Conservation (phyloP, 2,329 filamentous ascomycete species). For the Ophiostoma piceae region DNA sequence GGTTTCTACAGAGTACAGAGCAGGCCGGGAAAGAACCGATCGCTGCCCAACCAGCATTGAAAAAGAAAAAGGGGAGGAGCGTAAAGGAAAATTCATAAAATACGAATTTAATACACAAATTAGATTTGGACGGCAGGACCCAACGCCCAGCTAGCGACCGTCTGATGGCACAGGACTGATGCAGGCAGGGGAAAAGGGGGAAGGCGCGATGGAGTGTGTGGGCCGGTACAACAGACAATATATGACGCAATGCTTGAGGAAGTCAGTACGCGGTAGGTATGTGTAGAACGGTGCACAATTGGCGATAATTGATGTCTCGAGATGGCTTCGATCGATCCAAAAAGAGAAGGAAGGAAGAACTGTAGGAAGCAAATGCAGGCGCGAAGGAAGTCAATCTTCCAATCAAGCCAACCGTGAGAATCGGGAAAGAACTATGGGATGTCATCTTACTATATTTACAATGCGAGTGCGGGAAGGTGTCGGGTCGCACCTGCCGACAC, state of each 20-base stretch:
- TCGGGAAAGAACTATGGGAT: neutral
- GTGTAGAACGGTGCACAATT: neutral
- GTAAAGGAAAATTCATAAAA: neutral
- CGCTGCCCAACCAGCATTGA: neutral
- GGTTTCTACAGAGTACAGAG: neutral
- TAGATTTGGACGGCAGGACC: neutral
- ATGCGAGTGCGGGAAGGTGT: neutral
- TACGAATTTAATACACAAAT: neutral
- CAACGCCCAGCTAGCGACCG: neutral
- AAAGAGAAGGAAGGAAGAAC: neutral
- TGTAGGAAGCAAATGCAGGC: neutral
- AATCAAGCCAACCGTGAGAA: neutral
- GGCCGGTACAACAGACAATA: constrained; percentile 19
- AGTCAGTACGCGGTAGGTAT: neutral
- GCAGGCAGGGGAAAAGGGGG: constrained; percentile 21
- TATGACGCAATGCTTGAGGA: constrained; percentile 22
- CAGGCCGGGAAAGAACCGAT: neutral
- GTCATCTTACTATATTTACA: neutral
- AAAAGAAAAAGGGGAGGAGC: neutral
- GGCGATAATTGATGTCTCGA: neutral
- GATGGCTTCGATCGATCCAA: neutral
- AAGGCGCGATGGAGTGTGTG: constrained; percentile 16
- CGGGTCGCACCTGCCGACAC: constrained; percentile 18
- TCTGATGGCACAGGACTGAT: neutral
- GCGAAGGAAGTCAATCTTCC: neutral